phyloP scores from a whole-genome alignment of 345 rosid species.

The Rubroshorea leprosula region DNA sequence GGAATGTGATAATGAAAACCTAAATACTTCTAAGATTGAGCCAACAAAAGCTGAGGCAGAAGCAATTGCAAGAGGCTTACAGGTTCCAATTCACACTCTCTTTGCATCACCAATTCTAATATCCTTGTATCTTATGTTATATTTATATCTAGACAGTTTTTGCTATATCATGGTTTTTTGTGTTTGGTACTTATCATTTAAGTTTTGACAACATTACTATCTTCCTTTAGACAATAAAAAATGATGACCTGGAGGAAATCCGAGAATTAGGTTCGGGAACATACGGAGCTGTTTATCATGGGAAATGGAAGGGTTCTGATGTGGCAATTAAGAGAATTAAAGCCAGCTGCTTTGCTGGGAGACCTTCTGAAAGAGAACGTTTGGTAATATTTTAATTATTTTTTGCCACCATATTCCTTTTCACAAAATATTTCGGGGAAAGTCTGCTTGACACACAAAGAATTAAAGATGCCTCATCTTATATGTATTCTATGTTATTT shows the following conservation, averaged over 20 bases:
- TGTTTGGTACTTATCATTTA: not conserved
- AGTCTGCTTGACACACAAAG: not conserved
- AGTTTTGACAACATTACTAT: constrained; percentile 17
- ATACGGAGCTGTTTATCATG: constrained; percentile 96
- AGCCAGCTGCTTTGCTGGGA: constrained; percentile 99
- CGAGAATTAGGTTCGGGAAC: constrained; percentile 93
- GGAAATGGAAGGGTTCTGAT: constrained; percentile 99
- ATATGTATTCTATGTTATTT: no score
- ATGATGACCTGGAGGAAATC: constrained; percentile 93
- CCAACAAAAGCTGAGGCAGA: constrained; percentile 93
- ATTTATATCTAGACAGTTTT: not conserved
- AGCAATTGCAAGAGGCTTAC: constrained; percentile 86
- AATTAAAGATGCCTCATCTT: not conserved
- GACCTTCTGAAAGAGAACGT: constrained; percentile 92
- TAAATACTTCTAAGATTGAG: constrained; percentile 63
- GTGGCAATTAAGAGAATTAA: constrained; percentile 97
- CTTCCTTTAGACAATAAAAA: constrained; percentile 64
- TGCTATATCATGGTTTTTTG: not conserved
- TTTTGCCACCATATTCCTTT: not conserved
- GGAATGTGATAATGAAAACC: constrained; percentile 57
- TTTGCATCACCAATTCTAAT: not conserved
- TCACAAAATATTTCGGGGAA: not conserved
- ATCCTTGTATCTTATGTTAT: not conserved
- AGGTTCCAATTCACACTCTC: constrained; percentile 37
- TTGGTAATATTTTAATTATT: constrained; percentile 33